Conservation (phyloP, 2,329 filamentous ascomycete species). For the Phoma sp. region DNA sequence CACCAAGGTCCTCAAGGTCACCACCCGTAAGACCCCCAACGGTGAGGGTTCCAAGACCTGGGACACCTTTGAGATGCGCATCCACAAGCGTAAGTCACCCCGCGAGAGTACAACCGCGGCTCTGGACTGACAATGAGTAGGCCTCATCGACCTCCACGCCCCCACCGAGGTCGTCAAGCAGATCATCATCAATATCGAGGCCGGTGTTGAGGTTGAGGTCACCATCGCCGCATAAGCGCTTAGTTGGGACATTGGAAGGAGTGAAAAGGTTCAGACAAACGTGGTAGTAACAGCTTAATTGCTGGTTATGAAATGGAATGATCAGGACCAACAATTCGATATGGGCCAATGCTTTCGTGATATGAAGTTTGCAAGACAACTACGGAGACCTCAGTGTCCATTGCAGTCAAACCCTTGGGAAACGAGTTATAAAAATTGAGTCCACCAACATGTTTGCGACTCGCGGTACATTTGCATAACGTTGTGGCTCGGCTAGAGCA, state of each 20-base stretch:
- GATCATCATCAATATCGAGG: constrained; percentile 96
- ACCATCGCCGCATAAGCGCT: constrained; percentile 78
- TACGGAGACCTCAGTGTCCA: no score
- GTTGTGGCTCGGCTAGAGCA: no score
- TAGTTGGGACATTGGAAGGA: constrained; percentile 22
- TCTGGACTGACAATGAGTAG: constrained; percentile 15
- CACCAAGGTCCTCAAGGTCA: constrained; percentile 96
- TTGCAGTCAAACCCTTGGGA: no score
- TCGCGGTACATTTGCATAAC: no score
- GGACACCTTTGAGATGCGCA: constrained; percentile 99
- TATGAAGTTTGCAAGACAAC: neutral
- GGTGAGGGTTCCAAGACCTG: constrained; percentile 99
- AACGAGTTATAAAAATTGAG: no score
- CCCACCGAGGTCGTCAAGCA: constrained; percentile 98
- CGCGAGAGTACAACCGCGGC: neutral
- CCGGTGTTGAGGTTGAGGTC: constrained; percentile 90
- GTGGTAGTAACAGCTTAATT: constrained; percentile 37
- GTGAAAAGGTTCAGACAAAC: constrained; percentile 23
- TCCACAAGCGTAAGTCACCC: constrained; percentile 77
- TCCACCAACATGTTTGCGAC: no score
- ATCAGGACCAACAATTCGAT: constrained; percentile 21
- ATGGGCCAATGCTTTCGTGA: neutral
- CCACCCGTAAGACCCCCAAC: constrained; percentile 98
- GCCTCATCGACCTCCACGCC: constrained; percentile 93
- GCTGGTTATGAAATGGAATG: constrained; percentile 32